Evolutionary conservation across 1,284 basidiomycete genomes (phyloP).

Genomic region (Caloboletus inedulis): DNA sequence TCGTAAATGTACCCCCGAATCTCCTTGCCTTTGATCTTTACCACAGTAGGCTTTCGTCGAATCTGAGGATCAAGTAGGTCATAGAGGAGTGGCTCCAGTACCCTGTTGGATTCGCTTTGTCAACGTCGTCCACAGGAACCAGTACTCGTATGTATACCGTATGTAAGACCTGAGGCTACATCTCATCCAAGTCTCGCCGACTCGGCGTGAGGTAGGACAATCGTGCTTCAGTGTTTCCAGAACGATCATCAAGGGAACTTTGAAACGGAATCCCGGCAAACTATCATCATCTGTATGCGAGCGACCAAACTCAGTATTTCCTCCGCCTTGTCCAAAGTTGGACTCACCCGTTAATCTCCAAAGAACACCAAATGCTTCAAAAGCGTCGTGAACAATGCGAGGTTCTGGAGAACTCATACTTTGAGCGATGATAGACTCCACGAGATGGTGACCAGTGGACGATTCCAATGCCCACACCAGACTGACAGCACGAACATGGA

Average conservation of each 20-base stretch:
- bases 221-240: conserved; percentile 79
- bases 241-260: conserved; percentile 83
- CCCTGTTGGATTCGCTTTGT: conserved; percentile 40
- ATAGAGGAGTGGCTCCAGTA: conserved; percentile 83
- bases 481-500: conserved; percentile 80
- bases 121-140: conserved; percentile 1
- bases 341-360: conserved; percentile 83
- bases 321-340: not conserved
- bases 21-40: conserved; percentile 62
- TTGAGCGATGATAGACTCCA: conserved; percentile 76
- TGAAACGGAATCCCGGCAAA: conserved; percentile 78
- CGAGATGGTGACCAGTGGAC: conserved; percentile 56
- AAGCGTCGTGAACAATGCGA: conserved; percentile 54
- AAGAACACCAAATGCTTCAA: conserved; percentile 87
- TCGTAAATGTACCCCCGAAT: conserved; percentile 68
- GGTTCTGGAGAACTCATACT: conserved; percentile 57
- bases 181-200: conserved; percentile 94
- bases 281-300: conserved; percentile 73
- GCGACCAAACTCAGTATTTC: conserved; percentile 1
- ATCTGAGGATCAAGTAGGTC: conserved; percentile 74
- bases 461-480: conserved; percentile 86
- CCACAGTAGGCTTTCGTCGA: conserved; percentile 45
- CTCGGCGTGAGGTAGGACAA: conserved; percentile 68
- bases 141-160: conserved; percentile 49
- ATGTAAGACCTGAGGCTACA: conserved; percentile 89